phyloP scores from a whole-genome alignment of 2,329 filamentous ascomycete species.

The Cercospora brassicicola region DNA sequence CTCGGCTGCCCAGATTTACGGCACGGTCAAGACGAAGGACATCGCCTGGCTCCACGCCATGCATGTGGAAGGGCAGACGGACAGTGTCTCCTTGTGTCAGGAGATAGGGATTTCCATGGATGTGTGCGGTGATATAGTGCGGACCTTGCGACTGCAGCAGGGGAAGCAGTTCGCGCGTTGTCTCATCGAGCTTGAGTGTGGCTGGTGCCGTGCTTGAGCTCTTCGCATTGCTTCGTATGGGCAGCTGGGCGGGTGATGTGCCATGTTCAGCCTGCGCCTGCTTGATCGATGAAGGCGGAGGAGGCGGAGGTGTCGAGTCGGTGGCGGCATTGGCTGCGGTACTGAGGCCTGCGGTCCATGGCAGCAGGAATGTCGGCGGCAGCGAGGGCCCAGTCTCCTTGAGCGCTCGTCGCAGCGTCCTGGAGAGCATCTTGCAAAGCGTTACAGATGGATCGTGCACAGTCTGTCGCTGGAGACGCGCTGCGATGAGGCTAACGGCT shows the following conservation, averaged over 20 bases:
- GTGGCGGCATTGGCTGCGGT: slow-evolving; percentile 34
- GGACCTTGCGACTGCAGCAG: slow-evolving; percentile 69
- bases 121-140: slow-evolving; percentile 77
- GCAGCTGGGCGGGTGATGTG: not conserved
- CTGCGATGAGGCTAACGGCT: not conserved
- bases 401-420: slow-evolving; percentile 63
- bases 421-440: slow-evolving; percentile 42
- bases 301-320: slow-evolving; percentile 5
- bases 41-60: slow-evolving; percentile 66
- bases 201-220: not conserved
- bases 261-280: not conserved
- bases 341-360: slow-evolving; percentile 48
- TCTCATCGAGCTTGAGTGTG: slow-evolving; percentile 52
- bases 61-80: slow-evolving; percentile 54
- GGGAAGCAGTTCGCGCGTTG: slow-evolving; percentile 64
- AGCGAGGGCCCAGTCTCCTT: slow-evolving; percentile 59
- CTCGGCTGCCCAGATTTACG: slow-evolving; percentile 76
- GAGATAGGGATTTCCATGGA: slow-evolving; percentile 78
- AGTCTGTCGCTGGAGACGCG: not conserved
- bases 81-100: slow-evolving; percentile 60
- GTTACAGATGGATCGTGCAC: not conserved
- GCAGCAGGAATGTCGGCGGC: slow-evolving; percentile 55
- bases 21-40: slow-evolving; percentile 85
- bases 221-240: not conserved
- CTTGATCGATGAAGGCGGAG: not conserved